Evolutionary conservation across 176 grass and related monocot genomes (phyloP), one percentile per base, ranked within the genome.

Genomic region (Lolium perenne): DNA sequence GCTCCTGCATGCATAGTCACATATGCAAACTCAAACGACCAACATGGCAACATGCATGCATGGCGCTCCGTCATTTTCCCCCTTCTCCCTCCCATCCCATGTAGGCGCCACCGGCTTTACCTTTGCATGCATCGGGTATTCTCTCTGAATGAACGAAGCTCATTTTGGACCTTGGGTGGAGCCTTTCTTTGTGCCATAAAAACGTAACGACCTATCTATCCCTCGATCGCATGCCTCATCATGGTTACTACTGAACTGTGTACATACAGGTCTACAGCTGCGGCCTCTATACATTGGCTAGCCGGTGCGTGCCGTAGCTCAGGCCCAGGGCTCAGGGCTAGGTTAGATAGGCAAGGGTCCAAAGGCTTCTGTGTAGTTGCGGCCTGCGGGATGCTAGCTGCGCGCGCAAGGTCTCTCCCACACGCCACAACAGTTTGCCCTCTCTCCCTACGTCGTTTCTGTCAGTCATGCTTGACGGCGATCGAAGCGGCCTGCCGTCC

Each of bases 131-230:
- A 35, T 35, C 32, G 32, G 32, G 1, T n/a, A 40, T 43, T 1
- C 7, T 7, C 41, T 43, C 57, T 47, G 32, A 58, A 35, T 62
- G 26, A 38, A 50, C n/a, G 71, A 46, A 40, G 22, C 5, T 77
- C 61, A 60, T 71, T 89, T 86, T 82, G 88, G 83, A 82, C 83
- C 3, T 2, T 81, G 82, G 17, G 68, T 15, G 69, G 69, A 81
- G 10, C 82, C 58, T 85, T 89, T 81, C 78, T 81, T 70, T 20
- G 60, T 76, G 78, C 83, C 82, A 53, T 70, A 51, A 77, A 81
- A 82, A 77, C 50, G 77, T 1, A 22, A 20, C 43, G 4, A n/a
- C 38, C 73, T 35, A 35, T 35, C 32, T 35, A 35, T 35, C 32
- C 32, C 32, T 35, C 32, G 32, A 35, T 35, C 32, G 32, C 32